Evolutionary conservation across 441 rosid genomes (phyloP), one percentile per base, ranked within the genome.

Genomic region (Gossypium schwendimanii): DNA sequence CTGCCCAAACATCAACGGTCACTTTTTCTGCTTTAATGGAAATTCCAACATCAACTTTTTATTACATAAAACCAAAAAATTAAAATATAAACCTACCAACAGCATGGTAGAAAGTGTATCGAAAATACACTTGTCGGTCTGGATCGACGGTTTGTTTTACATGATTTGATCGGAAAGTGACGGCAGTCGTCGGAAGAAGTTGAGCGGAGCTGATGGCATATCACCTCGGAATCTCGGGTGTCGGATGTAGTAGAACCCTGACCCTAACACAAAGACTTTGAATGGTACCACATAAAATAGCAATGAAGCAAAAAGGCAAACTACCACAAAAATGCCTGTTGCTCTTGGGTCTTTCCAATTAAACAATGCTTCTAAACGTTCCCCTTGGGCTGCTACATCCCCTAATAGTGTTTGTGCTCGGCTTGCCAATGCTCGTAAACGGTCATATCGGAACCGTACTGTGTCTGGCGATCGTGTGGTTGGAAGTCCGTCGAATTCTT

Each of bases 321-420:
- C 77, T 69, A 78, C 77, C 76, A 78, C 87, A 74, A 88, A 88
- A 14, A 88, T 82, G 47, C 89, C 85, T 0, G 93, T 87, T 7
- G 93, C 91, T 0, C 93, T 80, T 53, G 91, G 89, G 61, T 88
- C 93, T 69, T 88, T 77, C 93, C 93, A 88, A 73, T 76, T 85
- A 45, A 84, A 84, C 11, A 88, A 63, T 0, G 91, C 93, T 68
- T 88, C 89, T 14, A 88, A 24, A 14, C 91, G 78, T 79, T 87
- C 93, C 28, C 91, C 91, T 68, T 87, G 93, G 7, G 91, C 88
- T 6, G 89, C 89, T 81, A 84, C 75, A 73, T 88, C 93, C 47
- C 93, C 93, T 1, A 88, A 54, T 0, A 85, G 77, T 3, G 85
- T 83, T 74, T 88, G 91, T 1, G 91, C 91, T 55, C 91, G 77